A percentile compares a stretch with the other conserved stretches of the same genome.
phyloP scores from a whole-genome alignment of 2,329 filamentous ascomycete species.

The Xylariaceae sp. region DNA sequence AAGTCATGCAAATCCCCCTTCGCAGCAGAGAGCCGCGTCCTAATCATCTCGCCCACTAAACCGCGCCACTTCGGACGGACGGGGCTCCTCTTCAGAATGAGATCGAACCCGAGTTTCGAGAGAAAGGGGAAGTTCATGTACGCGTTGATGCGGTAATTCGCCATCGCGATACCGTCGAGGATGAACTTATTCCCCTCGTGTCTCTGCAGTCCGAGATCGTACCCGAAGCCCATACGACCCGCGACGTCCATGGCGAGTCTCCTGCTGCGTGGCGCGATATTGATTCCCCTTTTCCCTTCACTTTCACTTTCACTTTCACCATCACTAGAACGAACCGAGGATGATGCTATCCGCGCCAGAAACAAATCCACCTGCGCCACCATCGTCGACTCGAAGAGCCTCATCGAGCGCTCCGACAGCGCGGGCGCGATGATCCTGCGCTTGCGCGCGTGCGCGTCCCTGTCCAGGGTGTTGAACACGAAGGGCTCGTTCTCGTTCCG shows the following conservation, averaged over 20 bases:
- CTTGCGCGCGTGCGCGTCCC: not conserved
- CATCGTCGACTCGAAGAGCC: slow-evolving; percentile 4
- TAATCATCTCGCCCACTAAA: not conserved
- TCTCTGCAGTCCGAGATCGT: slow-evolving; percentile 1
- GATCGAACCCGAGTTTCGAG: not conserved
- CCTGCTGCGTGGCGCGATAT: no score
- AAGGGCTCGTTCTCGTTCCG: slow-evolving; percentile 1
- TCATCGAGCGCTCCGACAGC: slow-evolving; percentile 1
- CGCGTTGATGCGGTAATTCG: not conserved
- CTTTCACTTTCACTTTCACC: not conserved
- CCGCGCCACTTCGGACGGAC: not conserved
- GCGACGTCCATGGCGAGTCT: slow-evolving; percentile 1
- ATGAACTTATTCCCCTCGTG: slow-evolving; percentile 2
- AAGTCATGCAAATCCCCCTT: no score
- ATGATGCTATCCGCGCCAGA: not conserved
- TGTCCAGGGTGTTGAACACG: slow-evolving; percentile 1
- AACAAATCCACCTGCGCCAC: slow-evolving; percentile 2
- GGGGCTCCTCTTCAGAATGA: not conserved
- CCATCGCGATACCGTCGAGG: not conserved
- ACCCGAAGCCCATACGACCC: not conserved
- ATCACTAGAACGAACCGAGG: no score
- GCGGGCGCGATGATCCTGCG: slow-evolving; percentile 2
- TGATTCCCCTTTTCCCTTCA: not conserved
- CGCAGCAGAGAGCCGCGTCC: no score
- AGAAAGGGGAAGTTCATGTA: not conserved